Conservation (phyloP, 148 eudicot species). For the Vaccinium macrocarpon region DNA sequence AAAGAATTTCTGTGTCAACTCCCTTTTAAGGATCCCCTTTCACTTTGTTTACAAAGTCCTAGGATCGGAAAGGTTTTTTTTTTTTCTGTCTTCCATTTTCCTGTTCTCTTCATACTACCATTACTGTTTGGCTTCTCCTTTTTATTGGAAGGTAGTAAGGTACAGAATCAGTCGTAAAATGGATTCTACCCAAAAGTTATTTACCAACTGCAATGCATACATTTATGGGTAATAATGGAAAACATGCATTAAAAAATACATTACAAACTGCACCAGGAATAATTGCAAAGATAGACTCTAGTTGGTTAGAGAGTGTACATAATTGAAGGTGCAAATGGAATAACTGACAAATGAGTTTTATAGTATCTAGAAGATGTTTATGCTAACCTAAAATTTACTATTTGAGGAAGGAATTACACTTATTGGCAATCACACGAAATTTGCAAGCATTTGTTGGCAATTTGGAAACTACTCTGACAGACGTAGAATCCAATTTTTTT, state of each 20-base stretch:
- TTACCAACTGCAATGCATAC: background rate
- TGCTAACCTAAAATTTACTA: conserved; percentile 2
- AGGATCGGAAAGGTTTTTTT: background rate
- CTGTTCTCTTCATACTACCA: background rate
- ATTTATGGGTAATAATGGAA: background rate
- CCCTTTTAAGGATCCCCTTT: background rate
- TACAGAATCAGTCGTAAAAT: background rate
- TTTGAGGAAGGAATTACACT: background rate
- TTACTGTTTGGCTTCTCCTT: background rate
- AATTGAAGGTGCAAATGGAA: background rate
- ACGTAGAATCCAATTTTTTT: background rate
- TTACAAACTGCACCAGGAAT: background rate
- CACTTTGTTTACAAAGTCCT: background rate
- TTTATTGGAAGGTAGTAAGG: background rate
- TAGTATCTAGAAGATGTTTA: background rate
- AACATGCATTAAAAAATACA: background rate
- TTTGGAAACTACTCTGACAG: background rate
- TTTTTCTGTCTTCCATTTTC: background rate
- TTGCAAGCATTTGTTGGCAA: background rate
- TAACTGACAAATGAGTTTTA: background rate
- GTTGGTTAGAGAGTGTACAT: background rate
- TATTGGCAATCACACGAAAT: background rate
- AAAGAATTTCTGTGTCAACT: background rate
- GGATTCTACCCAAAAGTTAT: background rate
- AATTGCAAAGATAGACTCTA: background rate